A percentile compares a stretch with the other conserved stretches of the same genome.
Evolutionary conservation across 768 basidiomycete genomes (phyloP).

Genomic region (Mycena amicta): DNA sequence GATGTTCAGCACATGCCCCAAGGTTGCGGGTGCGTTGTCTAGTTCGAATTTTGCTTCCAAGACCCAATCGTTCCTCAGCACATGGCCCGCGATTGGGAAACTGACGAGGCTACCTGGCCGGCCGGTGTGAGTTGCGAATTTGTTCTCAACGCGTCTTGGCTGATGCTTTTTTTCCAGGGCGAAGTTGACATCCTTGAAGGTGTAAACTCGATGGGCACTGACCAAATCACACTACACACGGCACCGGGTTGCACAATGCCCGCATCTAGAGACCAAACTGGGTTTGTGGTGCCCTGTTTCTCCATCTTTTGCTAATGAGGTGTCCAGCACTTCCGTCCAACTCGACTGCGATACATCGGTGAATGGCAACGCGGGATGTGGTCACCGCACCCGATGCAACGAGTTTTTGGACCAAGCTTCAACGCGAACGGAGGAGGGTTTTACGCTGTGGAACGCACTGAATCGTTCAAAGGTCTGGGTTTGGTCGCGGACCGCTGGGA

Average conservation of each 20-base stretch:
- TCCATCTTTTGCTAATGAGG: neutral
- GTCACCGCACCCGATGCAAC: slow-evolving; percentile 37
- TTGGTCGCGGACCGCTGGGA: slow-evolving; percentile 58
- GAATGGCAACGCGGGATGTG: slow-evolving; percentile 55
- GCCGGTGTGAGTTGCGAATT: slow-evolving; percentile 33
- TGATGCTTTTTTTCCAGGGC: slow-evolving; percentile 30
- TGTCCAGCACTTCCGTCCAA: slow-evolving; percentile 30
- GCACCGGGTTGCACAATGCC: slow-evolving; percentile 51
- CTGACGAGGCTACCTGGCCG: slow-evolving; percentile 54
- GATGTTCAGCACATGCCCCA: slow-evolving; percentile 57
- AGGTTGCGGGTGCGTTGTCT: slow-evolving; percentile 45
- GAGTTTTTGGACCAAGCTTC: slow-evolving; percentile 61
- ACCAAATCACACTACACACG: slow-evolving; percentile 48
- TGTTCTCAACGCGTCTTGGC: neutral
- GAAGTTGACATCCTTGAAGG: slow-evolving; percentile 49
- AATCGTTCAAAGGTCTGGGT: slow-evolving; percentile 65
- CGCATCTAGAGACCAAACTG: slow-evolving; percentile 40
- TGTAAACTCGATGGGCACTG: slow-evolving; percentile 48
- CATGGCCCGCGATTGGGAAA: slow-evolving; percentile 57
- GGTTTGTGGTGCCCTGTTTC: slow-evolving; percentile 32
- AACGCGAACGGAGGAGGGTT: slow-evolving; percentile 63
- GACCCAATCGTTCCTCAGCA: slow-evolving; percentile 19
- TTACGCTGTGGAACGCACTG: slow-evolving; percentile 66
- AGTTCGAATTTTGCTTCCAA: too few species aligned
- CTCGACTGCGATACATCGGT: slow-evolving; percentile 47